Percentiles rank a stretch among this genome's conserved stretches.
phyloP scores from a whole-genome alignment of 257 asterid genomes.

The Mitragyna speciosa region DNA sequence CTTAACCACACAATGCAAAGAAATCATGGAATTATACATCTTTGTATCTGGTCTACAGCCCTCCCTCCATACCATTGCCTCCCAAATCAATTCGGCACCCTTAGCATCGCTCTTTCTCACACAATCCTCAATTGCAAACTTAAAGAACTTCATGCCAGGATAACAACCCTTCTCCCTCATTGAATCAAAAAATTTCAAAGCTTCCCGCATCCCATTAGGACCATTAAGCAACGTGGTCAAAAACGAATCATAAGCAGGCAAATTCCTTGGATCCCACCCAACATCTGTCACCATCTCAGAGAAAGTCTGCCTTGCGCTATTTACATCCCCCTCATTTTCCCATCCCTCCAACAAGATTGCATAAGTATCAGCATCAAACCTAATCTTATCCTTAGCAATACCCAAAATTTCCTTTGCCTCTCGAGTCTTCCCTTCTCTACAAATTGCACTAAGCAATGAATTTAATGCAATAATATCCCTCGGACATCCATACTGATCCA shows the following conservation, averaged over 20 bases:
- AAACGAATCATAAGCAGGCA: conserved; percentile 57
- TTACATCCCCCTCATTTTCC: conserved; percentile 49
- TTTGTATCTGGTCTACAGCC: conserved; percentile 43
- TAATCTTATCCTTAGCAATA: conserved; percentile 37
- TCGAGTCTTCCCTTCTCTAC: conserved; percentile 49
- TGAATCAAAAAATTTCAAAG: conserved; percentile 30
- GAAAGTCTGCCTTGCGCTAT: conserved; percentile 44
- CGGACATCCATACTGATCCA: conserved; percentile 54
- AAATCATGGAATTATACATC: conserved; percentile 52
- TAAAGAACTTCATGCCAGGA: conserved; percentile 62
- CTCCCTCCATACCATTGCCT: conserved; percentile 45
- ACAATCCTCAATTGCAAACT: conserved; percentile 57
- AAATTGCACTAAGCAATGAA: conserved; percentile 50
- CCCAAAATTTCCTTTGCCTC: conserved; percentile 42
- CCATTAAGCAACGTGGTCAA: conserved; percentile 56
- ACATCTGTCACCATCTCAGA: conserved; percentile 55
- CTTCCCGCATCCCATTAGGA: conserved; percentile 52
- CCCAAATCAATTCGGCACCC: conserved; percentile 53
- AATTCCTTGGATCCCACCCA: conserved; percentile 60
- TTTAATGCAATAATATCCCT: conserved; percentile 45
- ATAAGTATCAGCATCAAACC: conserved; percentile 49
- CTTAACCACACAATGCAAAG: conserved; percentile 47
- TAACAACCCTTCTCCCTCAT: conserved; percentile 52
- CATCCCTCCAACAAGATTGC: conserved; percentile 67
- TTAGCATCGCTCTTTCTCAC: conserved; percentile 49